Conservation (phyloP, 345 rosid species). For the Syzygium jambos region DNA sequence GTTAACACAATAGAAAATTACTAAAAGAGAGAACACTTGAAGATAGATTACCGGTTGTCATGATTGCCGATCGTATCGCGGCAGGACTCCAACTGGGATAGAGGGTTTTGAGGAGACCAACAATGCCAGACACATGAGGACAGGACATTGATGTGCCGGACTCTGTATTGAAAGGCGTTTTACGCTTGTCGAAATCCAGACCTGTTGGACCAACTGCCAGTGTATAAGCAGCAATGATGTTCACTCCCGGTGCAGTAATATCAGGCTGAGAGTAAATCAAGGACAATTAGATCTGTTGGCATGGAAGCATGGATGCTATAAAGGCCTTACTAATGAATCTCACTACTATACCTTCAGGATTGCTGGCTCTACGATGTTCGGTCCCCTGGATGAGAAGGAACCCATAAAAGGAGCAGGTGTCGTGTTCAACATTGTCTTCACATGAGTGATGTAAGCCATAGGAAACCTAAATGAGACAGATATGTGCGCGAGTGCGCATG, state of each 20-base stretch:
- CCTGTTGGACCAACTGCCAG: constrained; percentile 1
- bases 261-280: constrained; percentile 13
- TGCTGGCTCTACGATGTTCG: constrained; percentile 15
- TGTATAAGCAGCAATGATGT: constrained; percentile 18
- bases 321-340: neutral
- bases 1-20: neutral
- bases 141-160: constrained; percentile 32
- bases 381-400: constrained; percentile 38
- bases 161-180: neutral
- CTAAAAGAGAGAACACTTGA: neutral
- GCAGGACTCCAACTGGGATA: constrained; percentile 27
- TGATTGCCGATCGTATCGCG: constrained; percentile 19
- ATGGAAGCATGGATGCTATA: neutral
- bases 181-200: neutral
- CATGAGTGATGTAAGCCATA: constrained; percentile 11
- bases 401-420: constrained; percentile 31
- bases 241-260: constrained; percentile 31
- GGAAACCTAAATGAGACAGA: constrained; percentile 15
- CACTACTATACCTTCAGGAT: constrained; percentile 23
- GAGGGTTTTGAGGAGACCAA: constrained; percentile 17
- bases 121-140: constrained; percentile 28
- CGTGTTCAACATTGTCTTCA: neutral
- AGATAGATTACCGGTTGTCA: constrained; percentile 14
- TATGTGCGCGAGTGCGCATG: neutral
- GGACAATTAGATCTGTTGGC: neutral